Evolutionary conservation across 495 filamentous ascomycete species (phyloP), one percentile per base, ranked within the genome.

Genomic region (Platismatia glauca): DNA sequence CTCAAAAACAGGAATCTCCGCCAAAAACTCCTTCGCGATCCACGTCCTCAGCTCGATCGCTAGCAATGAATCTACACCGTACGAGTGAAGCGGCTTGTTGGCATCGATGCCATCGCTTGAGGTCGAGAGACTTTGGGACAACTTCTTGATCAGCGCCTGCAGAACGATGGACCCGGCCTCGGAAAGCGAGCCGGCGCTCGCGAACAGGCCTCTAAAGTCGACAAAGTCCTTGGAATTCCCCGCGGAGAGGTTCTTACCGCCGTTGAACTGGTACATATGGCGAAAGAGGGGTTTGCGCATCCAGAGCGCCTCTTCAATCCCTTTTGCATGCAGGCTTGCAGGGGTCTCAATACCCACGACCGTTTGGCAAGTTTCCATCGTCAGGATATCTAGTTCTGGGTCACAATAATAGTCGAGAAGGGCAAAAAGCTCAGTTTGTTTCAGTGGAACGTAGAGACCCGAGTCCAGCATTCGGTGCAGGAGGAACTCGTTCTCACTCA

Each of bases 51-150:
- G n/a, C 44, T 48, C 44, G 18, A 48, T 12, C 44, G 44, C 44
- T 7, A 48, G 5, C n/a, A 48, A 24, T 22, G 44, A 24, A 48
- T 70, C 68, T 0, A 84, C 71, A 7, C 80, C 78, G 62, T 78
- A 81, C 22, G 68, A 65, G 1, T 69, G 61, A 4, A 81, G 66
- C 16, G 73, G 72, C 66, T 73, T 74, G 41, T 60, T 56, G 0
- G 68, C 44, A 33, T 80, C 74, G 4, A 80, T 68, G 6, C 64
- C 67, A 8, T 75, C 72, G 12, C 73, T 71, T 16, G 66, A 53
- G 35, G 68, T 61, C 11, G 73, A 60, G 67, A 79, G 70, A 4
- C 68, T 61, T 18, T 71, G 70, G 4, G 71, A 70, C 18, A 79
- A 55, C 46, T 73, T 72, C 24, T 65, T 60, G 1, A 68, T 58